Evolutionary conservation across 2,329 filamentous ascomycete species (phyloP), one percentile per base, ranked within the genome.

Genomic region (Blumeriella jaapii): DNA sequence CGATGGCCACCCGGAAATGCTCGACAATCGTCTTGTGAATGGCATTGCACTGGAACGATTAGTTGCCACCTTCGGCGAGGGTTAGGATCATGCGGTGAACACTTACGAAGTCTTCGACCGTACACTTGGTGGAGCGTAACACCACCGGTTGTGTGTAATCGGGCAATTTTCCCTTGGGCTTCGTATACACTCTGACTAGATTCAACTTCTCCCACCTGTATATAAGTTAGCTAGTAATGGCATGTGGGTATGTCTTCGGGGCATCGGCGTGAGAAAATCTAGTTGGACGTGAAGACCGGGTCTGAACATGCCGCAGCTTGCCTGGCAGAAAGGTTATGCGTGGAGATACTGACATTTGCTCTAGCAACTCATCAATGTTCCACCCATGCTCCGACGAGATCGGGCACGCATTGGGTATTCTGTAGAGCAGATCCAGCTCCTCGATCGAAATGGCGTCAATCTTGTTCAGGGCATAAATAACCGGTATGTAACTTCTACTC

Each of bases 401-500:
- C 17, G 91, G 91, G 40, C 91, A 91, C 10, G 91, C 86, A 57
- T 96, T 93, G 31, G 91, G 91, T 48, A 98, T 98, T 26, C 89
- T 79, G 63, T 98, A 96, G 17, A 98, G 69, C 42, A 98, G 66
- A 61, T 98, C 91, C 42, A 98, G 70, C 62, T 98, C 91, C 62
- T 98, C 89, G 50, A 98, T 96, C 33, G 84, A 89, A 58, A 98
- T 96, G 36, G 87, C 77, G 61, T 98, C 91, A 50, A 98, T 98
- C 68, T 98, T 98, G 73, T 98, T 98, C 53, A 98, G 71, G 26
- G 93, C 91, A 63, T 98, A 98, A 36, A 98, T 84, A 46, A 96
- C 91, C n/a, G 91, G 91, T 47, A 98, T 96, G 59, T 98, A 98
- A 58, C 83, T 86, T 61, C 91, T 74, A 57, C 81, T 85, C 68